Base-by-base conservation (phyloP, 352 stramenopile genomes). In the Phytophthora lateralis region DNA sequence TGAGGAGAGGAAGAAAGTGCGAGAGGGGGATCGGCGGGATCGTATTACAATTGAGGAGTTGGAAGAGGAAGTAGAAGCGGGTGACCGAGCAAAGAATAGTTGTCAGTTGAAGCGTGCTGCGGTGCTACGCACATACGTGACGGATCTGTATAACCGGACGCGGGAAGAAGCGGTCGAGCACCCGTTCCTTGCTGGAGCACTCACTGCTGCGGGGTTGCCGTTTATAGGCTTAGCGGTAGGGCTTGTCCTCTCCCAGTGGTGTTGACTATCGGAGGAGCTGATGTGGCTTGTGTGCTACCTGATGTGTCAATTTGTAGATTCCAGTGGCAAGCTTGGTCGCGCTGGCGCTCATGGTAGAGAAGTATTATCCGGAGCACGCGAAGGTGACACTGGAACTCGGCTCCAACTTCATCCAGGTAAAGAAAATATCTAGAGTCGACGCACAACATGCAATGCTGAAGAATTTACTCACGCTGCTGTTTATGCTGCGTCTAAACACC, bases 41-140 rank as follows among this genome's bases (percentile, higher is more conserved):
- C 82, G 71, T 1, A 93, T 91, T 53, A 87, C 80, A 6, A 89
- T 93, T 44, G 85, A 93, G 59, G 82, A 93, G 41, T 52, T 92
- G 1, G 17, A 61, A 14, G 76, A 88, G 0, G 71, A 78, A 12
- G 60, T 69, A 8, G 60, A 53, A 10, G 48, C 32, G 32, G 55
- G 26, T 35, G n/a, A 18, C 15, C 39, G 11, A 24, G 12, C 2
- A 9, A 59, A 50, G 49, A 24, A 55, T 42, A 63, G 34, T 3
- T 38, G 32, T 26, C 29, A 71, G 30, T 0, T 69, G 26, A 59
- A 79, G 10, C 58, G 72, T 4, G 50, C 67, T 10, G 64, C 75
- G 0, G 63, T 78, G 12, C 49, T 93, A 53, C 63, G 62, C 10
- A 88, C 67, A 38, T 82, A 82, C 42, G 41, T 91, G n/a, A 55